These are phyloP conservation scores for Santalum album DNA, from an alignment of 164 flowering plant species.

Conservation along the genomic window DNA sequence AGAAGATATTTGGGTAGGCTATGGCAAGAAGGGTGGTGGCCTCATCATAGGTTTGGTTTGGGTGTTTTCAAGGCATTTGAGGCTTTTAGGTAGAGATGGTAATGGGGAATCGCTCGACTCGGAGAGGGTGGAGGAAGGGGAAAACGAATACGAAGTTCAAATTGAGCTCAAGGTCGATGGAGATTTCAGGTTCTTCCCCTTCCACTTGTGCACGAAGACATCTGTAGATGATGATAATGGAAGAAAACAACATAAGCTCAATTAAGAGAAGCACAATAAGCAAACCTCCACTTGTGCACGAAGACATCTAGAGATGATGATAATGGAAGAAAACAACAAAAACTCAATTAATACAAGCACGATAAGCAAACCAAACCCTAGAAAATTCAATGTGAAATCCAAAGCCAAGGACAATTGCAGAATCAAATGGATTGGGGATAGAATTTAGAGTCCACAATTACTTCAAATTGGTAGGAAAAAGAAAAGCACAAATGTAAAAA, in stretches of 20 bases:
- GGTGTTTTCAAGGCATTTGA: constrained; percentile 72
- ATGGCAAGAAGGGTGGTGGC: constrained; percentile 80
- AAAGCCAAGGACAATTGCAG: too few species aligned
- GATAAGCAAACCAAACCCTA: neutral
- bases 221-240: too few species aligned
- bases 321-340: neutral
- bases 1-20: constrained; percentile 69
- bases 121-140: constrained; percentile 75
- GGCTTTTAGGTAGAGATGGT: constrained; percentile 64
- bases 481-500: neutral
- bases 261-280: too few species aligned
- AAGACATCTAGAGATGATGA: too few species aligned
- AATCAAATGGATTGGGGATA: neutral
- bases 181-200: constrained; percentile 65
- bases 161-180: constrained; percentile 37
- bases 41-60: constrained; percentile 81
- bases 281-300: too few species aligned
- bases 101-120: constrained; percentile 57
- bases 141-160: constrained; percentile 47
- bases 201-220: constrained; percentile 69
- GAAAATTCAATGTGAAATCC: too few species aligned
- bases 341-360: neutral
- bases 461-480: too few species aligned
- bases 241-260: too few species aligned
- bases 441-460: constrained; percentile 1